These are phyloP conservation scores for Knoxdaviesia capensis DNA, from an alignment of 2,329 filamentous ascomycete genomes.

Conservation along the genomic window DNA sequence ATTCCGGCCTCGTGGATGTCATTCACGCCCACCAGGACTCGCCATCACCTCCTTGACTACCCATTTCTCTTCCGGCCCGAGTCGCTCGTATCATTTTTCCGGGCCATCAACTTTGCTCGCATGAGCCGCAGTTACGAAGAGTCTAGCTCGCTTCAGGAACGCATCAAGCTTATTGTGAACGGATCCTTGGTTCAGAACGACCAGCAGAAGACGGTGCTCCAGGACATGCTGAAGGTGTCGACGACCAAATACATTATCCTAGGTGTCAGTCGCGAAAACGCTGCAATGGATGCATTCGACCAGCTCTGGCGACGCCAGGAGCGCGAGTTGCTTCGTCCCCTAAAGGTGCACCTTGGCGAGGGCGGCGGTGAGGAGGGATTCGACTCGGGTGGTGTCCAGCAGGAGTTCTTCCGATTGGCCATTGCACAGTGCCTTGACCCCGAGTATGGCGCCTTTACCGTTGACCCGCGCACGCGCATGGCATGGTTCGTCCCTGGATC, in stretches of 20 bases:
- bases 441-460: conserved; percentile 59
- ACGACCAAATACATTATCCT: conserved; percentile 54
- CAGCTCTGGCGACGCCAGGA: conserved; percentile 77
- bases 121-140: conserved; percentile 70
- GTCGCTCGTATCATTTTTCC: conserved; percentile 63
- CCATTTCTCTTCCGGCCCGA: conserved; percentile 60
- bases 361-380: conserved; percentile 71
- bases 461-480: conserved; percentile 57
- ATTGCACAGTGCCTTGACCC: conserved; percentile 64
- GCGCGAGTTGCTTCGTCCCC: conserved; percentile 60
- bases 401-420: conserved; percentile 82
- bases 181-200: conserved; percentile 33
- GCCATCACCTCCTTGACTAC: conserved; percentile 57
- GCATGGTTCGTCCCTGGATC: conserved; percentile 78
- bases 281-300: conserved; percentile 59
- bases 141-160: conserved; percentile 34
- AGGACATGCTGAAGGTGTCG: conserved; percentile 42
- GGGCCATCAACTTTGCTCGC: conserved; percentile 65
- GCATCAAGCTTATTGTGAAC: conserved; percentile 34
- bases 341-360: conserved; percentile 76
- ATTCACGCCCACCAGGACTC: conserved; percentile 38
- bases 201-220: conserved; percentile 39
- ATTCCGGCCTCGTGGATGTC: conserved; percentile 55
- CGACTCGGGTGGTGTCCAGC: conserved; percentile 87
- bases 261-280: conserved; percentile 43